Evolutionary conservation across 371 early-diverging fungal species (phyloP), one percentile per base, ranked within the genome.

Genomic region (Mortierella sp.): DNA sequence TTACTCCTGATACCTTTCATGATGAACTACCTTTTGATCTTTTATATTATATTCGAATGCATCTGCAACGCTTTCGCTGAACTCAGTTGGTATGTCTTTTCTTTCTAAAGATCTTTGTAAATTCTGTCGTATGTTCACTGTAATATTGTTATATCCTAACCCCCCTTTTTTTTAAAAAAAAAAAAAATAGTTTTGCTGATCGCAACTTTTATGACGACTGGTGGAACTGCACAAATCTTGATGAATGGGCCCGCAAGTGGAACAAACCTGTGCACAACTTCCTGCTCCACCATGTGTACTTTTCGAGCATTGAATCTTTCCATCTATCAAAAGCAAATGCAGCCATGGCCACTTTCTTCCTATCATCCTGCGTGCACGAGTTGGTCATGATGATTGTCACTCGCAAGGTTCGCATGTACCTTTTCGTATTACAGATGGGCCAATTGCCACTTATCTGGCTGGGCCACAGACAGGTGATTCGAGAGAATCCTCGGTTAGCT

Each of bases 211-310:
- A 98, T 86, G 97, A 96, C 68, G 97, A 98, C 84, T 99, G 99
- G 98, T 99, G 99, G 99, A 99, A 99, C 84, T 90, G 92, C 72
- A 84, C 90, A n/a, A 92, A 94, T 0, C 96, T 94, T 72, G 97
- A 95, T 71, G 98, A 98, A 83, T 99, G 96, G 87, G 96, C 98
- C 55, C 92, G 97, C 60, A 95, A 97, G 77, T 99, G 99, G 99
- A 99, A 99, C 86, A 95, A 93, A 70, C 98, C 97, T 3, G 99
- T 99, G 33, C 97, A 99, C 81, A 91, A 95, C 52, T 99, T 98
- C 87, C 86, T 98, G 43, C 90, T 97, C 41, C 92, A 97, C 61
- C 98, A 99, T 84, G 93, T 98, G 6, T 98, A 98, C 86, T 88
- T 90, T 15, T 92, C 94, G 61, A 89, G 95, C 58, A 90, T 97